Evolutionary conservation across 257 asterid species (phyloP).

Genomic region (Penstemon barbatus): DNA sequence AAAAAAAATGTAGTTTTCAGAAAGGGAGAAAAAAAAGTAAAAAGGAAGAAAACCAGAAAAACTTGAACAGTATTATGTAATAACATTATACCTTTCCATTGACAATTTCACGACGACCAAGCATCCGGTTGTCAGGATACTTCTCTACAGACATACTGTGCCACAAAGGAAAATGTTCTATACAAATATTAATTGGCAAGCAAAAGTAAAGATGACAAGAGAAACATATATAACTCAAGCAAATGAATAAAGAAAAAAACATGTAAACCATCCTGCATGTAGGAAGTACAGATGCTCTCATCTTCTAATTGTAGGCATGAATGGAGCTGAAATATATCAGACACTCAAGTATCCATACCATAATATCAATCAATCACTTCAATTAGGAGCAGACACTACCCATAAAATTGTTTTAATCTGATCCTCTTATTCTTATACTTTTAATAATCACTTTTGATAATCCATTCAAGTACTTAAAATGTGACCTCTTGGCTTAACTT

Average conservation of each 20-base stretch:
- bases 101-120: slow-evolving; percentile 76
- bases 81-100: slow-evolving; percentile 68
- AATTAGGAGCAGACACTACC: slow-evolving; percentile 11
- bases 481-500: neutral
- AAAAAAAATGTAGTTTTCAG: too few species aligned
- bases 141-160: slow-evolving; percentile 79
- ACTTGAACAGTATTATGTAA: slow-evolving; percentile 5
- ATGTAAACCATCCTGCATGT: slow-evolving; percentile 4
- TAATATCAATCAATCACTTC: neutral
- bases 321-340: neutral
- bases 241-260: neutral
- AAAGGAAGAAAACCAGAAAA: slow-evolving; percentile 7
- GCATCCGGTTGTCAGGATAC: slow-evolving; percentile 83
- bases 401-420: slow-evolving; percentile 17
- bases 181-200: slow-evolving; percentile 6
- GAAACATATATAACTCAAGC: slow-evolving; percentile 11
- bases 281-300: slow-evolving; percentile 27
- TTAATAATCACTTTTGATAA: neutral
- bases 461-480: slow-evolving; percentile 7
- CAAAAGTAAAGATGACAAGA: neutral
- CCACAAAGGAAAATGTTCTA: slow-evolving; percentile 29
- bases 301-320: too few species aligned
- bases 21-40: slow-evolving; percentile 4
- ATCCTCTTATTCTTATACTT: slow-evolving; percentile 7
- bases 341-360: slow-evolving; percentile 4